Percentiles rank a stretch among this genome's conserved stretches.
Conservation (phyloP, 2,329 filamentous ascomycete genomes). For the Periconia sp. region DNA sequence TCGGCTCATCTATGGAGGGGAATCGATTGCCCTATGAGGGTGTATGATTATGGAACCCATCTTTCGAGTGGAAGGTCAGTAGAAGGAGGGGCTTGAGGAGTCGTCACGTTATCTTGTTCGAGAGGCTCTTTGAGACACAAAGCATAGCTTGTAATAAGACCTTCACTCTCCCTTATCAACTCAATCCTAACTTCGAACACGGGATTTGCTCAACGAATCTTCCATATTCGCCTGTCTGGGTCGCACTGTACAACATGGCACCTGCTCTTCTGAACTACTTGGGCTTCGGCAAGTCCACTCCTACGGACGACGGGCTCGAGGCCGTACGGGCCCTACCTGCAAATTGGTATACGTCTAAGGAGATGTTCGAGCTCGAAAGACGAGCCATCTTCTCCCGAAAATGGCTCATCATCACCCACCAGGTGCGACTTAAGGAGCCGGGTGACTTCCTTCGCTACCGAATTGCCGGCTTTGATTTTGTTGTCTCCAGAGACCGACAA, state of each 20-base stretch:
- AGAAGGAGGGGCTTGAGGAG: no score
- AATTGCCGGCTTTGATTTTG: slow-evolving; percentile 16
- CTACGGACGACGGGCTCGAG: slow-evolving; percentile 1
- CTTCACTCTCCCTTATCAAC: background rate
- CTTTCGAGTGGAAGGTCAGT: no score
- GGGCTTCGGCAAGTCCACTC: slow-evolving; percentile 4
- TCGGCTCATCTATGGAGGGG: slow-evolving; percentile 5
- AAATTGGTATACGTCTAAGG: slow-evolving; percentile 40
- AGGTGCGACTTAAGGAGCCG: slow-evolving; percentile 21
- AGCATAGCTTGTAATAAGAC: slow-evolving; percentile 4
- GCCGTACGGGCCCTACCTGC: slow-evolving; percentile 48
- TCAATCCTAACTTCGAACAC: background rate
- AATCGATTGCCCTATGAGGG: slow-evolving; percentile 13
- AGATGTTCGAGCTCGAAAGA: slow-evolving; percentile 52
- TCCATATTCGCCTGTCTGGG: background rate
- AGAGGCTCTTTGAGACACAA: background rate
- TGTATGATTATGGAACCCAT: slow-evolving; percentile 6
- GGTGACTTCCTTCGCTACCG: slow-evolving; percentile 21
- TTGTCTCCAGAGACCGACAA: slow-evolving; percentile 15
- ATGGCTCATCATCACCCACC: slow-evolving; percentile 44
- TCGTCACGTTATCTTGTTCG: no score
- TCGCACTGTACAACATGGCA: slow-evolving; percentile 1
- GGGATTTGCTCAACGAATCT: slow-evolving; percentile 2
- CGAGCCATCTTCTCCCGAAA: slow-evolving; percentile 51
- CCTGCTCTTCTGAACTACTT: slow-evolving; percentile 6